phyloP scores from a whole-genome alignment of 1,284 basidiomycete genomes.

The Agroathelia rolfsii region DNA sequence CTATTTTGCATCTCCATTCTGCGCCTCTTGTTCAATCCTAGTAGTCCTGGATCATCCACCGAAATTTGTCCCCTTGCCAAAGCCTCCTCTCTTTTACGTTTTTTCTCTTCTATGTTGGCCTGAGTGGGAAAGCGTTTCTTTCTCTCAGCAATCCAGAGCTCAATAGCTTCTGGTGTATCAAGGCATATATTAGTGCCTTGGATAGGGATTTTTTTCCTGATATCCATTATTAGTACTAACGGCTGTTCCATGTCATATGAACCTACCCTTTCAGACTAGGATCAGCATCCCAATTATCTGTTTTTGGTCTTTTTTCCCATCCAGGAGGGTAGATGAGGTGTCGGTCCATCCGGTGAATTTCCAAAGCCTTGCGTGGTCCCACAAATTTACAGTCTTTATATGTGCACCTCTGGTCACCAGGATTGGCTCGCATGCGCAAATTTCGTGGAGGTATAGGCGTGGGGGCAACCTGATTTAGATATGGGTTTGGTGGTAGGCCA shows the following conservation, averaged over 20 bases:
- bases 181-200: slow-evolving; percentile 73
- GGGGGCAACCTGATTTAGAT: too few species aligned
- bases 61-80: slow-evolving; percentile 68
- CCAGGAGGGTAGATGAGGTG: slow-evolving; percentile 77
- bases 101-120: slow-evolving; percentile 66
- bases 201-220: slow-evolving; percentile 64
- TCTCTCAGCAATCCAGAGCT: slow-evolving; percentile 81
- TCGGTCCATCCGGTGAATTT: slow-evolving; percentile 84
- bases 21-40: slow-evolving; percentile 27
- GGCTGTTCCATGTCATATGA: slow-evolving; percentile 3
- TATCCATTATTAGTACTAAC: slow-evolving; percentile 3
- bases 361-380: slow-evolving; percentile 66
- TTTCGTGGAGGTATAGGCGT: background rate
- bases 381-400: slow-evolving; percentile 63
- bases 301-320: slow-evolving; percentile 57
- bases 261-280: slow-evolving; percentile 62
- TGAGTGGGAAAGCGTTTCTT: slow-evolving; percentile 76
- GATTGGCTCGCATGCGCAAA: slow-evolving; percentile 15
- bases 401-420: slow-evolving; percentile 54
- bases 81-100: slow-evolving; percentile 64
- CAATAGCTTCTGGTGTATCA: slow-evolving; percentile 74
- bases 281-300: slow-evolving; percentile 64
- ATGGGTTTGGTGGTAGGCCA: slow-evolving; percentile 10
- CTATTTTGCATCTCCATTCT: too few species aligned
- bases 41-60: slow-evolving; percentile 32